Evolutionary conservation across 108 stramenopile species (phyloP).

Genomic region (Nannochloropsis oceanica): DNA sequence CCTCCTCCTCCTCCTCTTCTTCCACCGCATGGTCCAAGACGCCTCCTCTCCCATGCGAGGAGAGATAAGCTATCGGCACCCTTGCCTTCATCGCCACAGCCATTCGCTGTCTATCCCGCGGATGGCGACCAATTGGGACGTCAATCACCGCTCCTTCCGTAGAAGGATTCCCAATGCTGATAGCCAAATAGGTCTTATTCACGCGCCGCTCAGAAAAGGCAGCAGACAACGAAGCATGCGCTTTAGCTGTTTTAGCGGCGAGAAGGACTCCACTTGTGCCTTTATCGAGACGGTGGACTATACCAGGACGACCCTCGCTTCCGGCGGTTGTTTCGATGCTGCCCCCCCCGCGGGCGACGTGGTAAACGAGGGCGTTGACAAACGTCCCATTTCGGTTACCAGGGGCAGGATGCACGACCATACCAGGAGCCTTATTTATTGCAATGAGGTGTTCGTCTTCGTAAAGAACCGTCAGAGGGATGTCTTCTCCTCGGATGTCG

Average conservation of each 20-base stretch:
- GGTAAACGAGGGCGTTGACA: constrained; percentile 81
- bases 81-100: constrained; percentile 24
- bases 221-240: constrained; percentile 54
- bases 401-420: constrained; percentile 94
- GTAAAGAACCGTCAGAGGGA: constrained; percentile 60
- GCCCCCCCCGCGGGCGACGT: constrained; percentile 38
- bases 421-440: constrained; percentile 71
- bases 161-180: constrained; percentile 39
- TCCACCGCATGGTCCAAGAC: background rate
- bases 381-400: constrained; percentile 90
- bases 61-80: background rate
- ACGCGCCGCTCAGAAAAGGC: constrained; percentile 62
- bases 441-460: constrained; percentile 81
- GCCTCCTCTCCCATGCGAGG: background rate
- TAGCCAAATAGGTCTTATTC: constrained; percentile 69
- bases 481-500: constrained; percentile 26
- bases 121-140: constrained; percentile 83
- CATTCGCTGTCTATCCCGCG: constrained; percentile 77
- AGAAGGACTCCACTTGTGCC: constrained; percentile 82
- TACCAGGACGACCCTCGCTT: constrained; percentile 53
- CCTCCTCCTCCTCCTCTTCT: background rate
- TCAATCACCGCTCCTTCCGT: constrained; percentile 45
- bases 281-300: constrained; percentile 88
- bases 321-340: background rate
- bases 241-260: constrained; percentile 70